Percentiles rank a stretch among this genome's conserved stretches.
These are phyloP conservation scores for Linanthus parryae DNA, from an alignment of 148 eudicot species.

Conservation along the genomic window DNA sequence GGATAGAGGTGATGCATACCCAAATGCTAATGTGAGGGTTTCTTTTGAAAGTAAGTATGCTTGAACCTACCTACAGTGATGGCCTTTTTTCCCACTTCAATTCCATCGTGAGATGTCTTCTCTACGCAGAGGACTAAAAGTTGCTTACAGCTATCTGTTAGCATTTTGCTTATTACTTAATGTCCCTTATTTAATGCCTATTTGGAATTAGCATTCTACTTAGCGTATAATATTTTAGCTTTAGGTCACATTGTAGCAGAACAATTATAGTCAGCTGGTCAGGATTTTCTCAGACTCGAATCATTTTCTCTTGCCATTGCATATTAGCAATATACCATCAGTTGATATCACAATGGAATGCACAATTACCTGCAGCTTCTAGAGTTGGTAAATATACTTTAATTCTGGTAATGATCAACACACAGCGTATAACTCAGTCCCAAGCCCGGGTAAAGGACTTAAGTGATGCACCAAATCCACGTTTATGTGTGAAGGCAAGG, in stretches of 20 bases:
- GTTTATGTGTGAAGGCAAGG: no score
- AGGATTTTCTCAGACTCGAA: no score
- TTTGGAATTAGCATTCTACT: background rate
- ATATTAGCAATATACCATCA: no score
- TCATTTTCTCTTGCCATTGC: no score
- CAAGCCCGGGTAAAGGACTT: no score
- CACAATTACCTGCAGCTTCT: no score
- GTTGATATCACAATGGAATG: no score
- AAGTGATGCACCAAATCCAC: no score
- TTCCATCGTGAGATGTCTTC: background rate
- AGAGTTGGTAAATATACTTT: no score
- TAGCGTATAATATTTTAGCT: background rate
- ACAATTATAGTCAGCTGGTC: background rate
- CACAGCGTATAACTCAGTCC: no score
- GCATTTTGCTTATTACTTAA: background rate
- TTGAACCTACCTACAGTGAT: background rate
- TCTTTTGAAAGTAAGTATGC: conserved; percentile 69
- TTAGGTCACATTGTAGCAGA: background rate
- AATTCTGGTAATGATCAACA: no score
- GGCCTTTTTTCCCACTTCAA: background rate
- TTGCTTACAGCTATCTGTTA: background rate
- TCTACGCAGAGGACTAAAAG: background rate
- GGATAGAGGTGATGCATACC: conserved; percentile 74
- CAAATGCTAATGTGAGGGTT: conserved; percentile 67
- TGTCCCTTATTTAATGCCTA: background rate